These are phyloP conservation scores for Cercis canadensis DNA, from an alignment of 306 rosid genomes.

Conservation along the genomic window DNA sequence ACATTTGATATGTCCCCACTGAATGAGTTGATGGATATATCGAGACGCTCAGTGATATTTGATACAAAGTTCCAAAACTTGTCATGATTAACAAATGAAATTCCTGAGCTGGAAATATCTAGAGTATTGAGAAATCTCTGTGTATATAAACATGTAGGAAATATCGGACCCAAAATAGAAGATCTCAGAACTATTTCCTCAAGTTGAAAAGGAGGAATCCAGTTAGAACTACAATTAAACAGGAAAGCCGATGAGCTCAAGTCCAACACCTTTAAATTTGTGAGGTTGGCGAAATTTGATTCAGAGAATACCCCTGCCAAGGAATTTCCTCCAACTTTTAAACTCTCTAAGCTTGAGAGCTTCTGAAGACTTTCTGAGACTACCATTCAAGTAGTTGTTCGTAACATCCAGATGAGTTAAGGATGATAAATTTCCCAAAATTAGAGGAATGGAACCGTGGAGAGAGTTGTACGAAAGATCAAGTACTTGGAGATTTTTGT, in stretches of 20 bases:
- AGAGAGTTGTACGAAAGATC: not conserved
- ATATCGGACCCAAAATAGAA: conserved; percentile 33
- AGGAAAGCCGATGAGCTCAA: not conserved
- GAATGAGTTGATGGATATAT: not conserved
- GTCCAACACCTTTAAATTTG: not conserved
- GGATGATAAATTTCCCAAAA: not conserved
- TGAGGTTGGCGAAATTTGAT: conserved; percentile 21
- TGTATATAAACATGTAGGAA: conserved; percentile 40
- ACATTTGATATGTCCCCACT: not conserved
- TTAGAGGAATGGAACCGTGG: not conserved
- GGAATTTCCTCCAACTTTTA: conserved; percentile 5
- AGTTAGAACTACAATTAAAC: conserved; percentile 18
- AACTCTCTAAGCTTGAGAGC: conserved; percentile 15
- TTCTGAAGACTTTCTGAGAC: not conserved
- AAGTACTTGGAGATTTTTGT: not conserved
- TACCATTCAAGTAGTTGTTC: too few relatives aligned
- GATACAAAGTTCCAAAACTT: conserved; percentile 16
- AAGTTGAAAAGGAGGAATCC: conserved; percentile 46
- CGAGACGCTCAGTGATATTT: not conserved
- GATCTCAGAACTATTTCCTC: not conserved
- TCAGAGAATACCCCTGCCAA: conserved; percentile 22
- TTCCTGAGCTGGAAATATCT: not conserved
- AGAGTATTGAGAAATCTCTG: conserved; percentile 10
- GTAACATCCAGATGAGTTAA: not conserved
- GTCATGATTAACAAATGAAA: conserved; percentile 9